Base-by-base conservation (phyloP, 345 rosid species). In the Cochlearia excelsa region DNA sequence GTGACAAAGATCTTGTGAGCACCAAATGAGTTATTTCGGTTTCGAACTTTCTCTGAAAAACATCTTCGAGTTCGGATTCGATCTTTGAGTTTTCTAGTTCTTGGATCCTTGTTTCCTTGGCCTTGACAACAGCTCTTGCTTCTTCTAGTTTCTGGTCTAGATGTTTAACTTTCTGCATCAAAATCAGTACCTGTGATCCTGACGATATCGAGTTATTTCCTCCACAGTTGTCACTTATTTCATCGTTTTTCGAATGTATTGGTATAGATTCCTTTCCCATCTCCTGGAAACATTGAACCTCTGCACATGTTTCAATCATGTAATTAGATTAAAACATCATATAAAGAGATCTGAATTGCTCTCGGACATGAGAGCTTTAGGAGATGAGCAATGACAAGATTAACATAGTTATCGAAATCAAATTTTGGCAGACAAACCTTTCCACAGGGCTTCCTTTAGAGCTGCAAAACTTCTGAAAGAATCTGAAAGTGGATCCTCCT, bases 391-490 rank as follows among this genome's bases (percentile, higher is more conserved):
- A 9, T 5, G 43, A 54, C 8, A 38, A 38, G 23, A 16, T 16
- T 16, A 16, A 16, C 23, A 16, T 16, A 16, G 35, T 1, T 3
- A 55, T 56, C 10, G 1, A 48, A 3, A 6, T 30, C 9, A 27
- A 31, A 43, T 23, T 48, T 23, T 23, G 23, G 65, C n/a, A 40
- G 42, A 9, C 77, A 54, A 41, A 82, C 93, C 95, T 64, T 72
- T 84, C 75, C 80, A 79, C 46, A 88, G 84, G 42, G 80, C 85
- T 72, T 84, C 90, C 61, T 92, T 88, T 52, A 78, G 78, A 48
- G 79, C 74, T 51, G 82, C 80, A 67, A 92, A 85, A 16, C 71
- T 43, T 9, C 50, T 65, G 61, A 88, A 53, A 39, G 88, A 86
- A 61, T 80, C 75, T 23, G 73, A 75, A 38, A 88, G 65, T 23